A percentile compares a stretch with the other conserved stretches of the same genome.
These are phyloP conservation scores for Choiromyces venosus DNA, from an alignment of 495 filamentous ascomycete species.

Conservation along the genomic window DNA sequence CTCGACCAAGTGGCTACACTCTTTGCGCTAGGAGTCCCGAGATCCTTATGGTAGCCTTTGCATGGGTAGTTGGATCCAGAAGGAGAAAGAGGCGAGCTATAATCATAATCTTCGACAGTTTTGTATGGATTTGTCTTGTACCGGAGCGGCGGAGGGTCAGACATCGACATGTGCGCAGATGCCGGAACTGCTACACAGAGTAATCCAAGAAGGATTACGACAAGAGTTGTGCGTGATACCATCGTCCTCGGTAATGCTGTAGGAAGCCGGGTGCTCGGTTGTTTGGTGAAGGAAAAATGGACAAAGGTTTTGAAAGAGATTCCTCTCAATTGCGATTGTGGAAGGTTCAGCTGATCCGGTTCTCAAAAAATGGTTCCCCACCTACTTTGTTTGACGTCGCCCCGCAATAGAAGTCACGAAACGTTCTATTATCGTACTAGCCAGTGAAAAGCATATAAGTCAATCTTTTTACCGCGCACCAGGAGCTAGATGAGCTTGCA, in stretches of 20 bases:
- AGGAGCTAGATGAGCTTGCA: neutral
- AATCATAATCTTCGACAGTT: conserved; percentile 49
- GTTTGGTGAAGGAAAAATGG: neutral
- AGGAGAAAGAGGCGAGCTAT: conserved; percentile 48
- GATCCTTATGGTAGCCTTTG: conserved; percentile 51
- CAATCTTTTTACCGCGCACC: conserved; percentile 1
- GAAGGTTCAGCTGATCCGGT: neutral
- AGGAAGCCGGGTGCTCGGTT: neutral
- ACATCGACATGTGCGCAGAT: conserved; percentile 58
- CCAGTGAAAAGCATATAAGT: neutral
- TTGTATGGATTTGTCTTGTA: conserved; percentile 53
- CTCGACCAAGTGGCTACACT: conserved; percentile 48
- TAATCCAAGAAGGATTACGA: conserved; percentile 14
- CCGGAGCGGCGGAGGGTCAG: conserved; percentile 53
- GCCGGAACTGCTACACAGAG: conserved; percentile 22
- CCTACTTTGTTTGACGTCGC: conserved; percentile 8
- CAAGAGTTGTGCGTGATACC: conserved; percentile 10
- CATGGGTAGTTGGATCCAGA: conserved; percentile 51
- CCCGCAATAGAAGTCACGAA: neutral
- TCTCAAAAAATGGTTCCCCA: neutral
- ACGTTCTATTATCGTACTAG: neutral
- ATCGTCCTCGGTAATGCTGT: conserved; percentile 7
- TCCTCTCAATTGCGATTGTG: neutral
- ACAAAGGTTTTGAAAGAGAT: conserved; percentile 7
- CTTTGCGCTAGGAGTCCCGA: conserved; percentile 41